Evolutionary conservation across 176 grass and related monocot species (phyloP), one percentile per base, ranked within the genome.

Genomic region (Juncus inflexus): DNA sequence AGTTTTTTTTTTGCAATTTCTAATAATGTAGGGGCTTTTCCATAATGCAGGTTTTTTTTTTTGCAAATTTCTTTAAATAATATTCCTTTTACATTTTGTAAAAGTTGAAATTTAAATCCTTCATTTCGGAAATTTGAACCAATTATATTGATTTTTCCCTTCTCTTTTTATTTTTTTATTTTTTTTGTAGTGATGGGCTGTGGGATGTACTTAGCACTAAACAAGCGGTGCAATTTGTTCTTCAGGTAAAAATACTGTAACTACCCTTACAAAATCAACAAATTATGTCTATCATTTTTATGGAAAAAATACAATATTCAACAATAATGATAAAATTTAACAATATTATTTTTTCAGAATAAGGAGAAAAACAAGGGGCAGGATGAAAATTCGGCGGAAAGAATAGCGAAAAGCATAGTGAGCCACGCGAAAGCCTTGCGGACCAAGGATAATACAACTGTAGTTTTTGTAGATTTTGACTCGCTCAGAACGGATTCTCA

Each of bases 401-500:
- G 38, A 79, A 74, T 90, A 76, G 87, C 84, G 9, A 87, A 87
- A 43, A 10, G 52, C 57, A 49, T 90, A 55, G 55, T 90, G 81
- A 76, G 7, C 5, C 83, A 89, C 79, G 92, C 87, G 66, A 83
- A 67, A 65, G 78, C 40, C 52, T 74, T 82, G 67, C 70, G 77
- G 58, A 96, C 91, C 39, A 83, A 83, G 70, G 92, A 91, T 67
- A 96, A 89, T 42, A 91, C 92, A 41, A 86, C 82, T 35, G 51
- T 96, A 66, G 76, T 96, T 74, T 91, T 86, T 70, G 61, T 96
- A 86, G 92, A 96, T 86, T 96, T 96, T 50, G 82, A 89, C 67
- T 42, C 73, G 28, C 69, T 89, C 70, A 84, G 84, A 85, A 91
- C 80, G 60, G 53, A 84, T 72, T 77, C 72, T 58, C 81, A 71